Base-by-base conservation (phyloP, 23 red algal species). In the Gracilaria gracilis region DNA sequence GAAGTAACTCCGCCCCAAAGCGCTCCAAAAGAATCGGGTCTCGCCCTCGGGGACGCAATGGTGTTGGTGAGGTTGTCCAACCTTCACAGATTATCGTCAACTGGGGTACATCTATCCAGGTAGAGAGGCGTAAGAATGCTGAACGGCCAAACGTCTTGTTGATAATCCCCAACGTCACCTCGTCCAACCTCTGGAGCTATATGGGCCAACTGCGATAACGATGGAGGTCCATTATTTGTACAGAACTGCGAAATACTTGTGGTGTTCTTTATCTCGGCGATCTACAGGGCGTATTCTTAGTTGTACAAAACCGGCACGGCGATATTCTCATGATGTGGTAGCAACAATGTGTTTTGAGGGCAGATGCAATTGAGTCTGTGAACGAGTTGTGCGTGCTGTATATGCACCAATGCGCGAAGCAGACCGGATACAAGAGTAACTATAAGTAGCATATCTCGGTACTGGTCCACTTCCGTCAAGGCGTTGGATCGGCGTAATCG, bases 51-150 rank as follows among this genome's bases (percentile, higher is more conserved):
- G n/a, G 73, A 61, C 73, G 49, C 51, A 29, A 91, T 91, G 53
- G 57, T 80, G 12, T 40, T 34, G 66, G 40, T 36, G 23, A 74
- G 53, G 31, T n/a, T 58, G 20, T 65, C 53, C 47, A 74, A 31
- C 38, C 39, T 57, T 37, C 24, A 61, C 24, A 71, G 38, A 32
- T 67, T 54, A 35, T 57, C 75, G 32, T 91, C 87, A 70, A 91
- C 81, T 48, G 87, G 87, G 31, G 87, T 91, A 31, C 75, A 80
- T 29, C 75, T 75, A 8, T 72, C 87, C 8, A 91, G 72, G 38
- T 69, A 70, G 15, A 65, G 82, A 35, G 81, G 87, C 87, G 82
- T 91, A 2, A 91, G 75, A 69, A 91, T 81, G 50, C 87, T 75
- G 40, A 80, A 75, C 16, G 72, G 40, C 87, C 87, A 91, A 12